Evolutionary conservation across 805 yeast genomes (phyloP).

Genomic region (Saturnispora serradocipensis): DNA sequence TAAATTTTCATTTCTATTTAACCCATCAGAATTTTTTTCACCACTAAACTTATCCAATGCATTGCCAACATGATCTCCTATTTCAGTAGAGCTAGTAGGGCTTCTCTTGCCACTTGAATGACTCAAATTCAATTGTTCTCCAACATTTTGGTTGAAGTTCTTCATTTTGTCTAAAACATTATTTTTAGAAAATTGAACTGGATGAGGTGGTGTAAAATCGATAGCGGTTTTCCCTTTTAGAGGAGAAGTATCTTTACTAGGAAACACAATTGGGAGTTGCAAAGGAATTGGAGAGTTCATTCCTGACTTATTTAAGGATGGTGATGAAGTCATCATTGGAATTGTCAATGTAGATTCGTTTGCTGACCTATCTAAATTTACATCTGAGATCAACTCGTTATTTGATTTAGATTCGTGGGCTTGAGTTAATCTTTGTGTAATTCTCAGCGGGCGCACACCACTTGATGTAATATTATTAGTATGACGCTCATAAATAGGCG

Average conservation of each 20-base stretch:
- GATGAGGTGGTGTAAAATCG: neutral
- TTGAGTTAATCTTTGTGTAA: constrained; percentile 43
- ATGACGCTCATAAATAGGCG: neutral
- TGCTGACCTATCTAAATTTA: neutral
- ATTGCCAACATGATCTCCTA: constrained; percentile 8
- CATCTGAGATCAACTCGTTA: neutral
- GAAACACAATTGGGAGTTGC: constrained; percentile 6
- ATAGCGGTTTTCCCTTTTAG: neutral
- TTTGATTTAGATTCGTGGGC: constrained; percentile 2
- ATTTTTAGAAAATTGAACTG: neutral
- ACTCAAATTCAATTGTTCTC: neutral
- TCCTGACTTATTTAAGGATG: constrained; percentile 10
- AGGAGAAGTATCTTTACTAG: constrained; percentile 10
- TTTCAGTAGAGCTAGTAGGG: neutral
- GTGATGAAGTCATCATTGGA: constrained; percentile 11
- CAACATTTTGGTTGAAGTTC: constrained; percentile 20
- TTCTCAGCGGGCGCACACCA: constrained; percentile 62
- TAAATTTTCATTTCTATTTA: neutral
- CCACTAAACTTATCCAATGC: constrained; percentile 27
- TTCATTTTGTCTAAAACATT: constrained; percentile 20
- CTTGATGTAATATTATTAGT: constrained; percentile 25
- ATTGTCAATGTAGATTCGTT: neutral
- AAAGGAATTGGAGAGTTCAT: constrained; percentile 5
- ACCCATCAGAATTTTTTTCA: constrained; percentile 14
- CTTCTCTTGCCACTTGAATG: neutral